phyloP scores from a whole-genome alignment of 2,329 filamentous ascomycete genomes.

The Trichoderma brevicompactum region DNA sequence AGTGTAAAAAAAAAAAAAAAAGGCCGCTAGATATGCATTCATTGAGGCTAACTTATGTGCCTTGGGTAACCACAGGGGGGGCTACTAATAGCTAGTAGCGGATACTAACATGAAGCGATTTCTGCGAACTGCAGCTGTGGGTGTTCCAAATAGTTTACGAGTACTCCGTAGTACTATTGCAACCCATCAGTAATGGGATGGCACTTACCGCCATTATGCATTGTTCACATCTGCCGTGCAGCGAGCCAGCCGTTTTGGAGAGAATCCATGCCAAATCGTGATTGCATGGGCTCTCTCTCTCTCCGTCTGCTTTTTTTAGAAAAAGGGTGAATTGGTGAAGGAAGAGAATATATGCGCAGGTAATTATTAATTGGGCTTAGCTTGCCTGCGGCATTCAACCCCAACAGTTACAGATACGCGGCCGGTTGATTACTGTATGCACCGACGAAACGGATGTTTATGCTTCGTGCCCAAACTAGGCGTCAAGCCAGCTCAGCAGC shows the following conservation, averaged over 20 bases:
- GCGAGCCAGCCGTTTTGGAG: not conserved
- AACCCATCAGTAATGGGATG: not conserved
- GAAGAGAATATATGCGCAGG: conserved; percentile 3
- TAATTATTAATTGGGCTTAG: conserved; percentile 25
- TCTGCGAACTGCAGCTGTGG: conserved; percentile 24
- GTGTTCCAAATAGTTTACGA: not conserved
- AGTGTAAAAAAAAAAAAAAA: not conserved
- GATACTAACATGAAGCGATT: conserved; percentile 19
- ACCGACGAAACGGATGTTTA: conserved; percentile 5
- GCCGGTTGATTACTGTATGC: not conserved
- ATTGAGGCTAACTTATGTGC: conserved; percentile 13
- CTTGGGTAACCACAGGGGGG: conserved; percentile 5
- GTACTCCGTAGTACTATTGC: not conserved
- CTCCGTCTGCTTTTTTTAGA: not conserved
- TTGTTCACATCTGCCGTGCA: not conserved
- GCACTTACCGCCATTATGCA: conserved; percentile 10
- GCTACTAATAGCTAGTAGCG: conserved; percentile 16
- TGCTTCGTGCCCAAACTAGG: conserved; percentile 28
- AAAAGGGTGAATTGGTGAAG: not conserved
- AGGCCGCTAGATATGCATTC: conserved; percentile 20
- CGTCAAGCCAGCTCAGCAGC: conserved; percentile 29
- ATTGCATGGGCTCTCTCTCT: not conserved
- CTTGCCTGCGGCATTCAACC: conserved; percentile 7
- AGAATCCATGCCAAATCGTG: not conserved
- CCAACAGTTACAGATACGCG: conserved; percentile 1